Evolutionary conservation across 345 rosid species (phyloP), one percentile per base, ranked within the genome.

Genomic region (Bruguiera sexangula): DNA sequence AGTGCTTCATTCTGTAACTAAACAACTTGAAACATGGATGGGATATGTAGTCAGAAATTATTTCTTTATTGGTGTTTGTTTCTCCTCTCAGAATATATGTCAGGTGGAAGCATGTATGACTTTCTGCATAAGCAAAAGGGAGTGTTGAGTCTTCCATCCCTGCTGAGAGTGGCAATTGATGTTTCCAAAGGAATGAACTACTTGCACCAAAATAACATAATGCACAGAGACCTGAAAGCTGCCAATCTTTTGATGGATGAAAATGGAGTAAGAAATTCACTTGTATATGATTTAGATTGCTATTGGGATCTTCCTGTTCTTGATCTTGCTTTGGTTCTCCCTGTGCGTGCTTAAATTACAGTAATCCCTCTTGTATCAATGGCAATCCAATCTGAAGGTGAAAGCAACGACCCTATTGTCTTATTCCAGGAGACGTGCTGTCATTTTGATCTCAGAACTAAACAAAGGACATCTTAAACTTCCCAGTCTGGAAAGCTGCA

Each of bases 211-310:
- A 85, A 88, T 62, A 76, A 68, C 50, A 82, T 85, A 29, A 74
- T 82, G 53, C 85, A 85, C 60, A 73, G 90, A 78, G 93, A 88
- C 69, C 80, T 88, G 62, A 88, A 88, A 79, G 73, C 89, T 63
- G 94, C 94, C 82, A 88, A 88, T 77, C 84, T 88, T 75, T 74
- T 88, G 82, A 78, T 86, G 81, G 85, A 85, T 81, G 94, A 81
- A 76, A 83, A 85, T 78, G 81, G 79, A 74, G 94, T 88, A 83
- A 79, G 90, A 69, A 26, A 56, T 73, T 62, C 26, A 51, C 68
- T 63, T 66, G 48, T 66, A 4, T 32, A 54, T 19, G 30, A 48
- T 66, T 73, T 66, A n/a, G 53, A 39, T 48, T 6, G 9, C 43
- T 57, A 10, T 50, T 21, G 21, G 4, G 10, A 8, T 20, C 37